phyloP scores from a whole-genome alignment of 495 filamentous ascomycete species.

The Mycothermus thermophilus region DNA sequence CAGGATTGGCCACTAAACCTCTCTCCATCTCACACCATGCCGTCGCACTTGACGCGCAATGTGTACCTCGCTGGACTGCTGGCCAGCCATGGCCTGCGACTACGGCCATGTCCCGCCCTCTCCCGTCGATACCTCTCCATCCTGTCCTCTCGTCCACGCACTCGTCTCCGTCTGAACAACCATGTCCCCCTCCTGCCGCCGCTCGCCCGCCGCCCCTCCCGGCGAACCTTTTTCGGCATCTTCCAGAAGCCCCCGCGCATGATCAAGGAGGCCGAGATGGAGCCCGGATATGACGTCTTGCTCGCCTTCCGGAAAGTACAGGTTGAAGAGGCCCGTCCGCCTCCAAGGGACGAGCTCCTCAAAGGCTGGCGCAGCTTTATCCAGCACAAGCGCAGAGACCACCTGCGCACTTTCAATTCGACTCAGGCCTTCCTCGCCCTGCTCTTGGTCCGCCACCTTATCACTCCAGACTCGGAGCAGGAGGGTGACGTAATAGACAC shows the following conservation, averaged over 20 bases:
- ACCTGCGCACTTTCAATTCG: conserved; percentile 40
- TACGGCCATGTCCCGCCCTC: conserved; percentile 18
- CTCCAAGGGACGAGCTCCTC: conserved; percentile 42
- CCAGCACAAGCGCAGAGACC: conserved; percentile 32
- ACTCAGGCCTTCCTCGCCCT: conserved; percentile 48
- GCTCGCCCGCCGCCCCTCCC: conserved; percentile 18
- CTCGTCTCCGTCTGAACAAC: conserved; percentile 8
- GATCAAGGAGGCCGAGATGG: conserved; percentile 40
- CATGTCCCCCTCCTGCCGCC: conserved; percentile 10
- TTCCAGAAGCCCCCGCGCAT: conserved; percentile 40
- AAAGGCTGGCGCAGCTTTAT: conserved; percentile 55
- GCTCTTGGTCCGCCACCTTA: conserved; percentile 46
- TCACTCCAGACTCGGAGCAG: conserved; percentile 23
- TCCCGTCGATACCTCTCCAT: conserved; percentile 7
- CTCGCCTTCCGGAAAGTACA: conserved; percentile 34
- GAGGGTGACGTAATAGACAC: too few relatives aligned
- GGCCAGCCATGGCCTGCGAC: conserved; percentile 43
- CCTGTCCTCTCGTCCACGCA: conserved; percentile 8
- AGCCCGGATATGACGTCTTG: conserved; percentile 47
- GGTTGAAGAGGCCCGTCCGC: conserved; percentile 39
- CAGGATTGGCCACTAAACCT: conserved; percentile 13
- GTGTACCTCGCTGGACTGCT: conserved; percentile 61
- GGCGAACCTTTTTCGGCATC: conserved; percentile 45
- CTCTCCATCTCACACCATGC: conserved; percentile 44
- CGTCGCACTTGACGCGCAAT: conserved; percentile 64